phyloP scores from a whole-genome alignment of 495 filamentous ascomycete species.

The Penicillium silybi region DNA sequence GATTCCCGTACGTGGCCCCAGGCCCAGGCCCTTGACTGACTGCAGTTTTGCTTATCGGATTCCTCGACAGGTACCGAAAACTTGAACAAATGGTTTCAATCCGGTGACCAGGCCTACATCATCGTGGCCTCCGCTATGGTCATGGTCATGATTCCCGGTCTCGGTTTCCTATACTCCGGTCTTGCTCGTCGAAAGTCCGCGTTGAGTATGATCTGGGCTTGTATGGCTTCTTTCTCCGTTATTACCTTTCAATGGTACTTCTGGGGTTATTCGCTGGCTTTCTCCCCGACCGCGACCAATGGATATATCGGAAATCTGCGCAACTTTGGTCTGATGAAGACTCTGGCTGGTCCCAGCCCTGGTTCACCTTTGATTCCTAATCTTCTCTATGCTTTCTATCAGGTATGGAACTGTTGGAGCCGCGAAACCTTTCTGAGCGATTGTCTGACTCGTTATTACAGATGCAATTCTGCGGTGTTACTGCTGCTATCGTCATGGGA shows the following conservation, averaged over 20 bases:
- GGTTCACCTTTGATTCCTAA: conserved; percentile 61
- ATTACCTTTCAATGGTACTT: conserved; percentile 74
- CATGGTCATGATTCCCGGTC: conserved; percentile 78
- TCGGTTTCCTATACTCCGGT: conserved; percentile 67
- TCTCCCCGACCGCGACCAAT: conserved; percentile 59
- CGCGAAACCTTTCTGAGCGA: no score
- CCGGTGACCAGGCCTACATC: conserved; percentile 83
- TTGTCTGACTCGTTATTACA: conserved; percentile 27
- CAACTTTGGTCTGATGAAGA: conserved; percentile 64
- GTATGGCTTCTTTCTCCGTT: conserved; percentile 61
- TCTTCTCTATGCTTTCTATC: conserved; percentile 63
- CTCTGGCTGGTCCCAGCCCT: conserved; percentile 57
- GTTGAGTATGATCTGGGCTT: conserved; percentile 67
- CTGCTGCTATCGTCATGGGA: conserved; percentile 88
- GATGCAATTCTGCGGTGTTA: conserved; percentile 96
- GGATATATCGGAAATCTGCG: conserved; percentile 64
- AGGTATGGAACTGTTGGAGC: no score
- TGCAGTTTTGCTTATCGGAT: background rate
- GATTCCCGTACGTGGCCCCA: conserved; percentile 68
- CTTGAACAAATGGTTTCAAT: conserved; percentile 81
- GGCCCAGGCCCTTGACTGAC: background rate
- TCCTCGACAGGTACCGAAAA: conserved; percentile 58
- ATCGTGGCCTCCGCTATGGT: conserved; percentile 92
- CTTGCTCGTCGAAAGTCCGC: conserved; percentile 62
- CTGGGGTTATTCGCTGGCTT: conserved; percentile 71